A percentile compares a stretch with the other conserved stretches of the same genome.
These are phyloP conservation scores for Phytopythium boreale DNA, from an alignment of 352 stramenopile species.

Conservation along the genomic window DNA sequence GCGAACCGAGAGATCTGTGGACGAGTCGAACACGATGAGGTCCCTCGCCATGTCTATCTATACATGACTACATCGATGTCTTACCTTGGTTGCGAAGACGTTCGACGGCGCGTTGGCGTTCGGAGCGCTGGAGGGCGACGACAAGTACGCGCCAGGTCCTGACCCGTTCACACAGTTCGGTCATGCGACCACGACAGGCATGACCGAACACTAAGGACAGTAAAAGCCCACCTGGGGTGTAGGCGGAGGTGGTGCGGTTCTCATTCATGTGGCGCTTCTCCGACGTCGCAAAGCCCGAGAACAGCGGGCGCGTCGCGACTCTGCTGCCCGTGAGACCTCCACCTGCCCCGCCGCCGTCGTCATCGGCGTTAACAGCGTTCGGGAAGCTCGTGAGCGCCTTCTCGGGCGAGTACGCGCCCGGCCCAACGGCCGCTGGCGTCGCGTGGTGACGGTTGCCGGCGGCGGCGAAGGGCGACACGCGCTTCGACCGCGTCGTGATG, in stretches of 20 bases:
- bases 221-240: conserved; percentile 41
- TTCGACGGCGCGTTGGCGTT: conserved; percentile 35
- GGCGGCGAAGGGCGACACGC: conserved; percentile 53
- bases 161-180: not conserved
- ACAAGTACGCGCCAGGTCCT: conserved; percentile 62
- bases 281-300: conserved; percentile 70
- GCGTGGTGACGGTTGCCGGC: conserved; percentile 7
- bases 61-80: too few species aligned
- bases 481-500: conserved; percentile 78
- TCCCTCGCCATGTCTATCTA: too few species aligned
- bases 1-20: conserved; percentile 67
- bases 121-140: conserved; percentile 13
- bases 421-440: conserved; percentile 57
- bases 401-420: conserved; percentile 60
- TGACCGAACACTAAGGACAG: not conserved
- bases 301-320: conserved; percentile 26
- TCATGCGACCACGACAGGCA: not conserved
- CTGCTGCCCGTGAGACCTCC: not conserved
- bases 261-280: conserved; percentile 75
- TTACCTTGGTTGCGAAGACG: conserved; percentile 70
- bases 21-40: too few species aligned
- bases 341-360: not conserved
- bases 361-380: not conserved
- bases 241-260: conserved; percentile 75
- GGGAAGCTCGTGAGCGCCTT: conserved; percentile 52